phyloP scores from a whole-genome alignment of 345 rosid species.

The Lepidium didymum region DNA sequence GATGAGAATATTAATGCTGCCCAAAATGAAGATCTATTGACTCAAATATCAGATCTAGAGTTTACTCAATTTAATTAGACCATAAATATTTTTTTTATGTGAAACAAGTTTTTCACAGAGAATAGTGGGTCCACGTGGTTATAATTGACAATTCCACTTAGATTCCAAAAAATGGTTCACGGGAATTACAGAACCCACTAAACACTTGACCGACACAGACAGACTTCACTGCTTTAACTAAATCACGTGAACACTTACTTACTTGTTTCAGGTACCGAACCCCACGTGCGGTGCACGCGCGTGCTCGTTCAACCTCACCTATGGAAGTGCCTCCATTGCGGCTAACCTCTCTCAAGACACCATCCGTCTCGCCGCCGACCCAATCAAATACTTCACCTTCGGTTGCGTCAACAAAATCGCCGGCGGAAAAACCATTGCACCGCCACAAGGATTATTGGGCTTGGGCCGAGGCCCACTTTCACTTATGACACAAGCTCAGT shows the following conservation, averaged over 20 bases:
- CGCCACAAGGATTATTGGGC: constrained; percentile 79
- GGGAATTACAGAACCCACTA: constrained; percentile 19
- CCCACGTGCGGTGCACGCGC: constrained; percentile 56
- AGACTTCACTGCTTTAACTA: background rate
- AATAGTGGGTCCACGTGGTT: constrained; percentile 5
- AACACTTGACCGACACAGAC: constrained; percentile 21
- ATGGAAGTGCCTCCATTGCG: constrained; percentile 63
- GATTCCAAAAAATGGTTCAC: constrained; percentile 18
- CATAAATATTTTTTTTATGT: background rate
- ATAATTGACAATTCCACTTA: constrained; percentile 19
- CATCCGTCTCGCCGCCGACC: constrained; percentile 50
- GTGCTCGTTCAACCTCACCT: constrained; percentile 72
- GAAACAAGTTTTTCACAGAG: background rate
- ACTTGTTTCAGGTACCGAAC: constrained; percentile 50
- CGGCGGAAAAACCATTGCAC: constrained; percentile 47
- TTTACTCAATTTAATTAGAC: background rate
- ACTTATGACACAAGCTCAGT: constrained; percentile 65
- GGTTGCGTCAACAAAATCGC: constrained; percentile 73
- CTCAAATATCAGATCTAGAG: constrained; percentile 11
- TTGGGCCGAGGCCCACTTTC: constrained; percentile 86
- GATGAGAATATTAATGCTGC: background rate
- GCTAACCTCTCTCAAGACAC: constrained; percentile 77
- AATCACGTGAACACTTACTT: constrained; percentile 24
- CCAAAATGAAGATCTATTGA: background rate
- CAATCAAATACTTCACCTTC: constrained; percentile 54